Evolutionary conservation across 179 eudicot species (phyloP).

Genomic region (Beta lomatogona): DNA sequence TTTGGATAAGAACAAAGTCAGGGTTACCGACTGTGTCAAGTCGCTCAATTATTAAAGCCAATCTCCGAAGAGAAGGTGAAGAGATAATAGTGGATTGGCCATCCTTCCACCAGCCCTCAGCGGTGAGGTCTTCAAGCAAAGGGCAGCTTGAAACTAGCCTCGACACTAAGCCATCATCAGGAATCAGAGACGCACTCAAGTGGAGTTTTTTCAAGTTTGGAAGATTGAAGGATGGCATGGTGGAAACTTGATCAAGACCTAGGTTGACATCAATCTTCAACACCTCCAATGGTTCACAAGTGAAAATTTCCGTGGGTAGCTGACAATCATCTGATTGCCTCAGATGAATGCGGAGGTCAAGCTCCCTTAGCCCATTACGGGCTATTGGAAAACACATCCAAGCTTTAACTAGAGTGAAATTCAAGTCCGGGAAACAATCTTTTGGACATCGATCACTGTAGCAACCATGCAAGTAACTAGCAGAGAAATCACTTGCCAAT

Average conservation of each 20-base stretch:
- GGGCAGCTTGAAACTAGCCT: constrained; percentile 1
- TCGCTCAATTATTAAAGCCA: neutral
- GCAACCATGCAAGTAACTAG: neutral
- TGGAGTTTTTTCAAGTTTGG: neutral
- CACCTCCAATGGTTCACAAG: neutral
- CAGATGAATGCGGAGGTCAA: neutral
- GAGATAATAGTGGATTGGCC: neutral
- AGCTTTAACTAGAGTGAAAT: neutral
- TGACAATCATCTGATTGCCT: neutral
- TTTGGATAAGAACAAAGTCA: neutral
- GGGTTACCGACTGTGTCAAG: too few relatives aligned
- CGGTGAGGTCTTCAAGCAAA: neutral
- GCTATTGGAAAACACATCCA: neutral
- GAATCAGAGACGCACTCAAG: neutral
- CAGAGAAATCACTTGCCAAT: neutral
- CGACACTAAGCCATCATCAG: neutral
- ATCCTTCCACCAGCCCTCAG: neutral
- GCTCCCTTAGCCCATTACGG: neutral
- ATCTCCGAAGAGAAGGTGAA: constrained; percentile 16
- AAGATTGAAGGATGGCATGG: neutral
- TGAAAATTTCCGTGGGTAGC: neutral
- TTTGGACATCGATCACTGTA: neutral
- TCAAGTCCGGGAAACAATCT: neutral
- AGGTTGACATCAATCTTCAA: neutral
- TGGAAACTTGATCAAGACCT: neutral